Percentiles rank a stretch among this genome's conserved stretches.
Evolutionary conservation across 345 rosid species (phyloP).

Genomic region (Syzygium oleosum): DNA sequence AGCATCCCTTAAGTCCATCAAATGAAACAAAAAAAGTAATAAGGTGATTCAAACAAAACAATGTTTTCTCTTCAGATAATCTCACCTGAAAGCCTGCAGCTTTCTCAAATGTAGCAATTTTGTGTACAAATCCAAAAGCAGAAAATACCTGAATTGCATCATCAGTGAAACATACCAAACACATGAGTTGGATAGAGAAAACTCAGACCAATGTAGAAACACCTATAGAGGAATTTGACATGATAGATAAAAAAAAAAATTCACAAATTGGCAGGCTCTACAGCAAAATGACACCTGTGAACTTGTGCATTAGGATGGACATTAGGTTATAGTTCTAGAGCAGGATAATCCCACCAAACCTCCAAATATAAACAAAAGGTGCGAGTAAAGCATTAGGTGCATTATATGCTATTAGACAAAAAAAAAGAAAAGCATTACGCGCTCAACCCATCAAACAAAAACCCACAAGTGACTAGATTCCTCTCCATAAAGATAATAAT

Average conservation of each 20-base stretch:
- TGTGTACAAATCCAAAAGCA: constrained; percentile 97
- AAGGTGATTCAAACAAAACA: neutral
- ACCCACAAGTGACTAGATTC: neutral
- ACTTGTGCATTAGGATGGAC: constrained; percentile 61
- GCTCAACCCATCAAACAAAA: neutral
- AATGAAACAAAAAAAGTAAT: neutral
- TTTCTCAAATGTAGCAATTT: constrained; percentile 95
- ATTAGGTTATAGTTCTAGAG: constrained; percentile 30
- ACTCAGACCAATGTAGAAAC: neutral
- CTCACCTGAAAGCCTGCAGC: constrained; percentile 95
- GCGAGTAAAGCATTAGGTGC: neutral
- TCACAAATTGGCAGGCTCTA: constrained; percentile 20
- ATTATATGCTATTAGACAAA: neutral
- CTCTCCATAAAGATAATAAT: neutral
- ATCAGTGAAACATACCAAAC: constrained; percentile 17
- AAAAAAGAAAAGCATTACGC: neutral
- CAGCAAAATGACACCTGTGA: constrained; percentile 83
- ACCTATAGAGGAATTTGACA: neutral
- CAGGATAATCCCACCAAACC: constrained; percentile 60
- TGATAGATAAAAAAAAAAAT: neutral
- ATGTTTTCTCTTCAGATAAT: neutral
- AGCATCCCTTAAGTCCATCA: neutral
- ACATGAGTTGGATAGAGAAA: neutral
- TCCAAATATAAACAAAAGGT: neutral
- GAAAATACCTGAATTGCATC: constrained; percentile 65